Percentiles rank a stretch among this genome's conserved stretches.
Conservation (phyloP, 495 filamentous ascomycete genomes). For the Amphirosellinia nigrospora region DNA sequence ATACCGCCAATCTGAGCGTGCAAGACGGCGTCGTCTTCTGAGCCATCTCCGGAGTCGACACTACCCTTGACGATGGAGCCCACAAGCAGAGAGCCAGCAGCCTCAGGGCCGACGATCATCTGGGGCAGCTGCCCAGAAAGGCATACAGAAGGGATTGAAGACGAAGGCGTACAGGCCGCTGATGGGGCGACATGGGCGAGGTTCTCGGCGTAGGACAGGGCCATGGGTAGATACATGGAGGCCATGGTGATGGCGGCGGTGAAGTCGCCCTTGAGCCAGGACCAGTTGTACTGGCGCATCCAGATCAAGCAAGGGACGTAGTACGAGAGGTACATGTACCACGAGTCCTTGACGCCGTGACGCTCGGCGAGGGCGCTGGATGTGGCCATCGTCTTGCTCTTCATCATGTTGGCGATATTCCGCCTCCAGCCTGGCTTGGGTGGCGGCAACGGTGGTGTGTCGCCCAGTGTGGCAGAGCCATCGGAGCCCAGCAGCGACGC, state of each 20-base stretch:
- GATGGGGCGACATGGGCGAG: slow-evolving; percentile 90
- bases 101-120: slow-evolving; percentile 96
- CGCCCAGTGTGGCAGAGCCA: slow-evolving; percentile 27
- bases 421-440: slow-evolving; percentile 43
- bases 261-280: slow-evolving; percentile 83
- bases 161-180: slow-evolving; percentile 96
- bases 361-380: slow-evolving; percentile 66
- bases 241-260: slow-evolving; percentile 88
- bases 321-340: slow-evolving; percentile 82
- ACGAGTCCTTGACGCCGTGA: slow-evolving; percentile 63
- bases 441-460: slow-evolving; percentile 21
- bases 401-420: slow-evolving; percentile 45
- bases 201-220: slow-evolving; percentile 90
- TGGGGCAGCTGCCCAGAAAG: slow-evolving; percentile 84
- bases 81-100: slow-evolving; percentile 87
- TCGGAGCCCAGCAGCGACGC: slow-evolving; percentile 34
- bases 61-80: slow-evolving; percentile 83
- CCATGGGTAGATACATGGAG: slow-evolving; percentile 98
- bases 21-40: slow-evolving; percentile 71
- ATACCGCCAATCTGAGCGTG: slow-evolving; percentile 88
- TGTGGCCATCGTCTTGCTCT: slow-evolving; percentile 65
- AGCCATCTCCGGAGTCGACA: slow-evolving; percentile 70
- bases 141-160: slow-evolving; percentile 87
- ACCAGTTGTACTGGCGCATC: slow-evolving; percentile 82
- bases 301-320: slow-evolving; percentile 92